Conservation (phyloP, 2,329 filamentous ascomycete genomes). For the Emericellopsis atlantica region DNA sequence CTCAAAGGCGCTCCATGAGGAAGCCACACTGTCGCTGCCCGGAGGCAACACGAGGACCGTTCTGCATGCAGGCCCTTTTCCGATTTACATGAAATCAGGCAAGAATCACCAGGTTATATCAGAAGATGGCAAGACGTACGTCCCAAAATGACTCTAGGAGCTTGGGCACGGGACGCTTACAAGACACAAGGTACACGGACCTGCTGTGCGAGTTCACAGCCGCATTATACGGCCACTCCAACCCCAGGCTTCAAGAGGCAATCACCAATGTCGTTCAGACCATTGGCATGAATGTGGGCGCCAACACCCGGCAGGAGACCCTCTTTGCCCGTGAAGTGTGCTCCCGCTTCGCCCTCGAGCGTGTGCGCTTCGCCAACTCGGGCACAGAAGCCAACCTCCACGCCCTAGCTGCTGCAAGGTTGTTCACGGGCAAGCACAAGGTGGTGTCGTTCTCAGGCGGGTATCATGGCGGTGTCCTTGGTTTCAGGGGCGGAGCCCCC, state of each 20-base stretch:
- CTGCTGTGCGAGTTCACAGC: slow-evolving; percentile 52
- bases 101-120: slow-evolving; percentile 22
- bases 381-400: slow-evolving; percentile 54
- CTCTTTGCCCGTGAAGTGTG: slow-evolving; percentile 38
- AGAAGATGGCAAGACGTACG: slow-evolving; percentile 24
- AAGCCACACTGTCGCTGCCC: slow-evolving; percentile 22
- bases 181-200: slow-evolving; percentile 35
- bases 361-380: slow-evolving; percentile 50
- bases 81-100: slow-evolving; percentile 24
- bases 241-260: slow-evolving; percentile 37
- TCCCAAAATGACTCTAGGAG: neutral
- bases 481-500: slow-evolving; percentile 17
- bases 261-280: slow-evolving; percentile 29
- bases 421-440: slow-evolving; percentile 28
- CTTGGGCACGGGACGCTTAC: neutral
- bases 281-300: slow-evolving; percentile 41
- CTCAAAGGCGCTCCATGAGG: slow-evolving; percentile 23
- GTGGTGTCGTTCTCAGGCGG: slow-evolving; percentile 37
- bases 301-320: slow-evolving; percentile 36
- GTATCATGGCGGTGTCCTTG: slow-evolving; percentile 22
- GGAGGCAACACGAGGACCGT: slow-evolving; percentile 34
- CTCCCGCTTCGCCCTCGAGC: slow-evolving; percentile 39
- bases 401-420: slow-evolving; percentile 40
- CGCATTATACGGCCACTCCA: slow-evolving; percentile 53
- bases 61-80: slow-evolving; percentile 29